Conservation (phyloP, 805 yeast genomes). For the Saturnispora zaruensis region DNA sequence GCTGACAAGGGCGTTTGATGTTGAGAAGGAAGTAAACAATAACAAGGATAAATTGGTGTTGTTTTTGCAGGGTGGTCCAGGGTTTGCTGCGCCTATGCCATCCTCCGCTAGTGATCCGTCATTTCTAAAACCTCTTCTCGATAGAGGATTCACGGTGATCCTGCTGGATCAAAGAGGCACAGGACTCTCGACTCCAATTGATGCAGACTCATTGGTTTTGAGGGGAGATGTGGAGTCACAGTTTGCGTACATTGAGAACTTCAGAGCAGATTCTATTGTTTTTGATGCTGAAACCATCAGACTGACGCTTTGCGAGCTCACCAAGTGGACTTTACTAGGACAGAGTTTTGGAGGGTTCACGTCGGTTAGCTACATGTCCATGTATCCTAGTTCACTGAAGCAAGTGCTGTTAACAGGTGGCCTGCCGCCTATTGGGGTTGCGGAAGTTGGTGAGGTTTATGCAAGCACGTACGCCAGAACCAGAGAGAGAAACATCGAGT, state of each 20-base stretch:
- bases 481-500: slow-evolving; percentile 39
- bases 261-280: slow-evolving; percentile 47
- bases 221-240: slow-evolving; percentile 21
- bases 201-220: slow-evolving; percentile 21
- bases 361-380: slow-evolving; percentile 10
- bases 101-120: slow-evolving; percentile 12
- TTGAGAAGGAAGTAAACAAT: slow-evolving; percentile 14
- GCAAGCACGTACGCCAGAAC: slow-evolving; percentile 39
- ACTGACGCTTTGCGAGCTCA: slow-evolving; percentile 20
- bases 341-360: slow-evolving; percentile 15
- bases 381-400: slow-evolving; percentile 27
- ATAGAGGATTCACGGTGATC: slow-evolving; percentile 23
- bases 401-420: slow-evolving; percentile 49
- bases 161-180: slow-evolving; percentile 57
- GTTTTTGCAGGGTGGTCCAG: slow-evolving; percentile 50
- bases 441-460: slow-evolving; percentile 40
- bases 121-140: slow-evolving; percentile 15
- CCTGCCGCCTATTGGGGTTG: slow-evolving; percentile 41
- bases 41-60: slow-evolving; percentile 28
- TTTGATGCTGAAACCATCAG: slow-evolving; percentile 43
- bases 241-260: slow-evolving; percentile 34
- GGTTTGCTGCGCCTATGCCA: slow-evolving; percentile 33
- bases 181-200: slow-evolving; percentile 43
- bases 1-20: slow-evolving; percentile 5
- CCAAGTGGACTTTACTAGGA: slow-evolving; percentile 42